phyloP scores from a whole-genome alignment of 495 filamentous ascomycete genomes.

The Aspergillus leporis region DNA sequence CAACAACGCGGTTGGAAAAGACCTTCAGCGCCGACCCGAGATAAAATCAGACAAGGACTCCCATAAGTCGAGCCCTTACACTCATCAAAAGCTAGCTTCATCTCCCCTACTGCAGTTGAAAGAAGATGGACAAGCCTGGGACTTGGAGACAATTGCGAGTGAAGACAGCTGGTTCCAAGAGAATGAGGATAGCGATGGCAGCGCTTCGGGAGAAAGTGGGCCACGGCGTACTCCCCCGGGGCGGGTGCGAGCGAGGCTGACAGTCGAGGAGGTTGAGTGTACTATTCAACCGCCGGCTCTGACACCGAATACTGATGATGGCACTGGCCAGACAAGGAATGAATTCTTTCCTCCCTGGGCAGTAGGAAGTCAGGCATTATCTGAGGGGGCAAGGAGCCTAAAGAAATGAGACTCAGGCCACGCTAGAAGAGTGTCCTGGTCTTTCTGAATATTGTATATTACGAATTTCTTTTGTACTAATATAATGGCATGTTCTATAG shows the following conservation, averaged over 20 bases:
- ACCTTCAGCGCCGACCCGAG: too few species aligned
- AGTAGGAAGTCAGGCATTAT: not conserved
- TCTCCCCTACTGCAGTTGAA: not conserved
- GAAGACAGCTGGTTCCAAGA: not conserved
- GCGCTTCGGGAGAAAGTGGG: not conserved
- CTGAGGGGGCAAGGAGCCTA: not conserved
- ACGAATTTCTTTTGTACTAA: not conserved
- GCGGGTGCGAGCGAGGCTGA: not conserved
- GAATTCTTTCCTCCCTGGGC: slow-evolving; percentile 3
- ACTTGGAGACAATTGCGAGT: not conserved
- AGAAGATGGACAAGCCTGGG: not conserved
- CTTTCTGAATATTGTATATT: not conserved
- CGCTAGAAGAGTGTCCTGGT: too few species aligned
- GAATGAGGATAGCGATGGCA: not conserved
- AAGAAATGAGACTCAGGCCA: not conserved
- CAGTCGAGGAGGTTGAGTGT: not conserved
- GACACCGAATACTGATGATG: not conserved
- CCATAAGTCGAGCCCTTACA: not conserved
- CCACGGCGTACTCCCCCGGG: not conserved
- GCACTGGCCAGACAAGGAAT: not conserved
- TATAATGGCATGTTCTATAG: not conserved
- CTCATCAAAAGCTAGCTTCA: not conserved
- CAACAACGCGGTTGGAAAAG: too few species aligned
- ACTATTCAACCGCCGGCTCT: not conserved
- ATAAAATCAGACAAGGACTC: not conserved